Evolutionary conservation across 1,284 basidiomycete genomes (phyloP).

Genomic region (Boletus sp.): DNA sequence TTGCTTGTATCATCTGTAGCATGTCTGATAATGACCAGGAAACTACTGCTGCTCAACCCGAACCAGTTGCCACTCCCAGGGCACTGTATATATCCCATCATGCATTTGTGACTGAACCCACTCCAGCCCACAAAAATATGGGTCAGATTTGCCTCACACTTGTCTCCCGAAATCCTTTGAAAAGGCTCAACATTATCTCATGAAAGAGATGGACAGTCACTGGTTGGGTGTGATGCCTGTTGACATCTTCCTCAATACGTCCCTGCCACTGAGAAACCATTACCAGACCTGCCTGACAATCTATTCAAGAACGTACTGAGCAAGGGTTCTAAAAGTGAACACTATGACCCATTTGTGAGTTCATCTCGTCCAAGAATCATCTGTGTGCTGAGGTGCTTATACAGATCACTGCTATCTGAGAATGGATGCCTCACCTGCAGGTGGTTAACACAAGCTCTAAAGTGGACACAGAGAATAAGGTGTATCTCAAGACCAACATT

Average conservation of each 20-base stretch:
- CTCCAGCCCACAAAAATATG: not conserved
- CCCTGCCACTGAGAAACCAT: not conserved
- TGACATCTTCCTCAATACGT: not conserved
- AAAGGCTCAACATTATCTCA: not conserved
- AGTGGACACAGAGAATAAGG: not conserved
- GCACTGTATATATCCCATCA: not conserved
- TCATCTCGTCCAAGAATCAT: not conserved
- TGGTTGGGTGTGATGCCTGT: slow-evolving; percentile 4
- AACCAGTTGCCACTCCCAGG: too few relatives aligned
- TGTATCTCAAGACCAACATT: not conserved
- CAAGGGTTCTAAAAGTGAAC: not conserved
- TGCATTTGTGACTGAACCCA: not conserved
- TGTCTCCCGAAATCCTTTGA: not conserved
- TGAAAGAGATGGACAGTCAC: not conserved
- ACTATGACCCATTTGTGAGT: slow-evolving; percentile 6
- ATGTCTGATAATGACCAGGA: too few relatives aligned
- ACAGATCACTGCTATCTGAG: not conserved
- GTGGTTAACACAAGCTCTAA: not conserved
- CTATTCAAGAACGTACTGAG: slow-evolving; percentile 1
- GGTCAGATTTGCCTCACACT: not conserved
- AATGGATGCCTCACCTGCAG: not conserved
- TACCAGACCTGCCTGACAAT: not conserved
- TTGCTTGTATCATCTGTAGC: too few relatives aligned
- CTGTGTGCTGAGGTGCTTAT: not conserved
- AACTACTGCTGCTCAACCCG: too few relatives aligned